These are phyloP conservation scores for Lecanoromycetidae sp. DNA, from an alignment of 2,329 filamentous ascomycete species.

Conservation along the genomic window DNA sequence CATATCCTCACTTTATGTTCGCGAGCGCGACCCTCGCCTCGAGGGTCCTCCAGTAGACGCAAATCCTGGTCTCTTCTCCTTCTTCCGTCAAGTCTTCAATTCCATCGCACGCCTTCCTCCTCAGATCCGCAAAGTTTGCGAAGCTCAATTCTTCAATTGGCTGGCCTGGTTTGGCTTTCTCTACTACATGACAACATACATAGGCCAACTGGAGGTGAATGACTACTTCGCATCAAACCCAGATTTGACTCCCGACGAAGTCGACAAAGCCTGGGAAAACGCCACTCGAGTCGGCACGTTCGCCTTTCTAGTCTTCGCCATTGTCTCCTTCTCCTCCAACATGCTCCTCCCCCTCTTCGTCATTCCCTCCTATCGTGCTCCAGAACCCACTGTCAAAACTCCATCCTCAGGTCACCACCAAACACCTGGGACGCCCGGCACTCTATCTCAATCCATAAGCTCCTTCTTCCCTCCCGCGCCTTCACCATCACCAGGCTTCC, in stretches of 20 bases:
- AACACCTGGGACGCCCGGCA: constrained; percentile 11
- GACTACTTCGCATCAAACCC: constrained; percentile 67
- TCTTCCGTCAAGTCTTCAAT: constrained; percentile 66
- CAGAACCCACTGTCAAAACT: constrained; percentile 15
- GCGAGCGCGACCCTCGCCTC: constrained; percentile 67
- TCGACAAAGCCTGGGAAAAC: constrained; percentile 69
- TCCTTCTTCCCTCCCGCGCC: constrained; percentile 11
- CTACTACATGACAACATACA: constrained; percentile 89
- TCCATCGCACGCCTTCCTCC: constrained; percentile 69
- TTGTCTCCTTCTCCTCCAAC: constrained; percentile 71
- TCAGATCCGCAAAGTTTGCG: constrained; percentile 70
- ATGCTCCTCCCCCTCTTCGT: constrained; percentile 77
- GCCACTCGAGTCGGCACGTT: constrained; percentile 82
- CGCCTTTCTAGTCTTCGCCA: constrained; percentile 75
- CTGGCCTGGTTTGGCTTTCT: constrained; percentile 92
- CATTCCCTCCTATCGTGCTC: constrained; percentile 58
- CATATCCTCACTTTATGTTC: constrained; percentile 57
- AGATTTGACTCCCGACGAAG: constrained; percentile 60
- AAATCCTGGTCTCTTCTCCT: constrained; percentile 56
- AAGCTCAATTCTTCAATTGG: constrained; percentile 78
- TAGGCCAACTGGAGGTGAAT: constrained; percentile 84
- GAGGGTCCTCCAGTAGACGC: constrained; percentile 50
- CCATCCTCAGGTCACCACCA: constrained; percentile 24
- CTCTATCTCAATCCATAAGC: constrained; percentile 11
- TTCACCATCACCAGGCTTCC: constrained; percentile 5